Evolutionary conservation across 1,284 basidiomycete species (phyloP).

Genomic region (Irpex sp.): DNA sequence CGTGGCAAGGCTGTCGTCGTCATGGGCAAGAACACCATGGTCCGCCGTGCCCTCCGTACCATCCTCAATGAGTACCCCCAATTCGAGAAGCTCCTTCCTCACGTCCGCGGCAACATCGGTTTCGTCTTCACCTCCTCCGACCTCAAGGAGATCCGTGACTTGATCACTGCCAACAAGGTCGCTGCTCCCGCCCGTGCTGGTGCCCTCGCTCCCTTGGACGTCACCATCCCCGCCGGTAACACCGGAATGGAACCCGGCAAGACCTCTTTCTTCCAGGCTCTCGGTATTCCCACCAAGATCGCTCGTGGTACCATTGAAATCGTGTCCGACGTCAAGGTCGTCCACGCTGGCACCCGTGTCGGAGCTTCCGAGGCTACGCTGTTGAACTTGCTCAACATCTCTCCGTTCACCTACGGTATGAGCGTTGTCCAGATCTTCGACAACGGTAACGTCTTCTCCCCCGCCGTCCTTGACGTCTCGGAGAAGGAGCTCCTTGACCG

Average conservation of each 20-base stretch:
- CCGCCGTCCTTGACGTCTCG: conserved; percentile 91
- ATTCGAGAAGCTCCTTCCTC: conserved; percentile 94
- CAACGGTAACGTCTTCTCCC: conserved; percentile 87
- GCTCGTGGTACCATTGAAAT: conserved; percentile 99
- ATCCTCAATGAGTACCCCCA: conserved; percentile 89
- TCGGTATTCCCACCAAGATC: conserved; percentile 99
- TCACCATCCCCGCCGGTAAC: conserved; percentile 92
- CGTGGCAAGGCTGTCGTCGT: conserved; percentile 96
- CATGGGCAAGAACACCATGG: conserved; percentile 99
- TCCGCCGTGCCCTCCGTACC: conserved; percentile 93
- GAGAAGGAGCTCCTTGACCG: conserved; percentile 89
- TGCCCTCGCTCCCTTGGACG: conserved; percentile 91
- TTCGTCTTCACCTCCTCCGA: conserved; percentile 97
- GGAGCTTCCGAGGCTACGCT: conserved; percentile 96
- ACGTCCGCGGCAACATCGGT: conserved; percentile 97
- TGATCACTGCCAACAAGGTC: conserved; percentile 96
- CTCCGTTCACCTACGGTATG: conserved; percentile 99
- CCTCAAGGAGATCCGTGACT: conserved; percentile 91
- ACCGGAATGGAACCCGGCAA: conserved; percentile 99
- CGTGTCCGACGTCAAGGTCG: conserved; percentile 95
- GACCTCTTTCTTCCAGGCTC: conserved; percentile 99
- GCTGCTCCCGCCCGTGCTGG: conserved; percentile 98
- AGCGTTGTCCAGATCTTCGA: conserved; percentile 93
- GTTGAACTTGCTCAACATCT: conserved; percentile 99
- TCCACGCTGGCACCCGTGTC: conserved; percentile 88